phyloP scores from a whole-genome alignment of 257 asterid genomes.

The Penstemon davidsonii region DNA sequence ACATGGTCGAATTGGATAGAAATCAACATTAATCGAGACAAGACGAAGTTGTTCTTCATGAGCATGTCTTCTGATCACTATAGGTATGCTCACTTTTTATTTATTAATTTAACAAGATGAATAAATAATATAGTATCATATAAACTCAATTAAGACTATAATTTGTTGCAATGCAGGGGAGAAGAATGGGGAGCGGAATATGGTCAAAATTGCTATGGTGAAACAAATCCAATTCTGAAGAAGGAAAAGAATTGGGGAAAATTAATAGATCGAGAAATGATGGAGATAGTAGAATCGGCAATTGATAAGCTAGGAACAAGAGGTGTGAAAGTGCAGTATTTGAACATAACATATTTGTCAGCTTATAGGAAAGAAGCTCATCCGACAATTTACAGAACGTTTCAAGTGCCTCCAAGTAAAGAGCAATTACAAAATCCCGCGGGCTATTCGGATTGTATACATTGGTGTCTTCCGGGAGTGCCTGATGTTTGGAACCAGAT shows the following conservation, averaged over 20 bases:
- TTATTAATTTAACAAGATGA: not conserved
- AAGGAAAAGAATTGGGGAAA: slow-evolving; percentile 36
- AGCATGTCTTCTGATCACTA: slow-evolving; percentile 48
- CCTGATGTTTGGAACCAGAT: slow-evolving; percentile 56
- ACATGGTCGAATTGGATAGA: slow-evolving; percentile 65
- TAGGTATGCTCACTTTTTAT: slow-evolving; percentile 14
- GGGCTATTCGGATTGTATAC: slow-evolving; percentile 37
- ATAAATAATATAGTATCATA: not conserved
- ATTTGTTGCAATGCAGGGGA: slow-evolving; percentile 31
- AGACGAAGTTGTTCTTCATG: slow-evolving; percentile 49
- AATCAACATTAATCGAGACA: slow-evolving; percentile 37
- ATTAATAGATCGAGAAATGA: slow-evolving; percentile 42
- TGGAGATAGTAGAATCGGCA: slow-evolving; percentile 39
- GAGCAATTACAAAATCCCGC: slow-evolving; percentile 20
- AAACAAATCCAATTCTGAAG: slow-evolving; percentile 31
- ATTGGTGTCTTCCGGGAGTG: slow-evolving; percentile 62
- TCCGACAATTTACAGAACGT: slow-evolving; percentile 33
- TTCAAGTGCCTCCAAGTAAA: not conserved
- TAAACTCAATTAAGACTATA: too few species aligned
- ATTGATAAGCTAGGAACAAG: slow-evolving; percentile 37
- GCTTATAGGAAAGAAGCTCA: slow-evolving; percentile 40
- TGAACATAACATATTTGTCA: slow-evolving; percentile 37
- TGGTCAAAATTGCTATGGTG: slow-evolving; percentile 36
- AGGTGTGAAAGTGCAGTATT: slow-evolving; percentile 36
- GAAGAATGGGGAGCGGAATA: slow-evolving; percentile 41